These are phyloP conservation scores for Trametes versicolor DNA, from an alignment of 1,284 basidiomycete genomes.

Conservation along the genomic window DNA sequence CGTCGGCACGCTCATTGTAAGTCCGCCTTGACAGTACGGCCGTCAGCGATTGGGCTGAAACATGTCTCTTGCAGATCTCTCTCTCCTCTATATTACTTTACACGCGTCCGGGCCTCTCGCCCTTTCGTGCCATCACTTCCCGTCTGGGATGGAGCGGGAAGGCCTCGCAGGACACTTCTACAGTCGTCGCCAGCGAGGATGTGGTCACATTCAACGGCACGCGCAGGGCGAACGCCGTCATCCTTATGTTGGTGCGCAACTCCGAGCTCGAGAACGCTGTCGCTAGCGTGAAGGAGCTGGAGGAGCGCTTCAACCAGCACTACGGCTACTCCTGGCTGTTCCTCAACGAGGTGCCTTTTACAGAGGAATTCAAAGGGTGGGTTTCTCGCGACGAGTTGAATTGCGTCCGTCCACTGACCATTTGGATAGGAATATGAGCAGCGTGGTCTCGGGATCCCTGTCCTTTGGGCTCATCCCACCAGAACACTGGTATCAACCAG, in stretches of 20 bases:
- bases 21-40: not conserved
- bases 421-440: conserved; percentile 50
- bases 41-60: no score
- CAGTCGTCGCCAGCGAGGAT: not conserved
- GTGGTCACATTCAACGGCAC: conserved; percentile 5
- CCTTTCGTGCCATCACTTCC: conserved; percentile 38
- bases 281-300: conserved; percentile 62
- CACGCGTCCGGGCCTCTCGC: conserved; percentile 45
- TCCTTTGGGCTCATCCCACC: conserved; percentile 53
- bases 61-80: not conserved
- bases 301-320: conserved; percentile 73
- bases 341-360: conserved; percentile 77
- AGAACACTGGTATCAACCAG: conserved; percentile 89
- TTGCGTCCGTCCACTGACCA: not conserved
- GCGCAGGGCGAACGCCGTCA: conserved; percentile 44
- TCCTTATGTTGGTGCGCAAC: conserved; percentile 70
- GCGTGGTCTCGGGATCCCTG: conserved; percentile 49
- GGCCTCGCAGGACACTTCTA: not conserved
- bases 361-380: conserved; percentile 73
- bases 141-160: conserved; percentile 27
- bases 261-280: conserved; percentile 69
- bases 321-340: conserved; percentile 81
- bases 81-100: conserved; percentile 46
- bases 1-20: not conserved
- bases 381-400: conserved; percentile 18